These are phyloP conservation scores for Echites panduratus DNA, from an alignment of 257 asterid genomes.

Conservation along the genomic window DNA sequence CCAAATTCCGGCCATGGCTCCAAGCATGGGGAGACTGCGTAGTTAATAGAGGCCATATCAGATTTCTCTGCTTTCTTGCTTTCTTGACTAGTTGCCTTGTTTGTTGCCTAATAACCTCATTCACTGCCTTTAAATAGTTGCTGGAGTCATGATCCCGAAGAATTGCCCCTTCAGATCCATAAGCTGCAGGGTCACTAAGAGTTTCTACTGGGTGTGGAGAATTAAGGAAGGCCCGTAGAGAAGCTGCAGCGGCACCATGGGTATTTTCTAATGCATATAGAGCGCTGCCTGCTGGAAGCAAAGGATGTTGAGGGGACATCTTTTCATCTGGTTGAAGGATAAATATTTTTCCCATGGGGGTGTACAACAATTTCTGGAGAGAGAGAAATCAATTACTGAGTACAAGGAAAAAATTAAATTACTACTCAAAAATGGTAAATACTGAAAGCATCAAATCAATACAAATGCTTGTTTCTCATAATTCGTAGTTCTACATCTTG, in stretches of 20 bases:
- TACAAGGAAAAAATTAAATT: no score
- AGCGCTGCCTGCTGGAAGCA: slow-evolving; percentile 66
- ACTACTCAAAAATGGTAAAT: no score
- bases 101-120: slow-evolving; percentile 44
- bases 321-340: slow-evolving; percentile 86
- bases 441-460: neutral
- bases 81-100: slow-evolving; percentile 35
- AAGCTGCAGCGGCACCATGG: slow-evolving; percentile 30
- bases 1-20: slow-evolving; percentile 41
- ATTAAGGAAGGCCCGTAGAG: slow-evolving; percentile 56
- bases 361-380: slow-evolving; percentile 59
- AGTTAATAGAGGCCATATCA: slow-evolving; percentile 59
- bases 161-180: slow-evolving; percentile 77
- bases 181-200: slow-evolving; percentile 73
- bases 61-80: slow-evolving; percentile 50
- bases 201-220: slow-evolving; percentile 84
- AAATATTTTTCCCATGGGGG: slow-evolving; percentile 77
- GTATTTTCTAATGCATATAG: slow-evolving; percentile 40
- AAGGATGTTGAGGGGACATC: slow-evolving; percentile 64
- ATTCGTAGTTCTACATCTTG: no score
- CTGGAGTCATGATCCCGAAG: slow-evolving; percentile 81
- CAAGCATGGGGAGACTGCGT: slow-evolving; percentile 73
- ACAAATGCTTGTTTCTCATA: neutral
- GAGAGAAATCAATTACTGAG: neutral
- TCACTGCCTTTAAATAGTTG: slow-evolving; percentile 73